Evolutionary conservation across 176 grass and related monocot species (phyloP), one percentile per base, ranked within the genome.

Genomic region (Eremochloa ophiuroides): DNA sequence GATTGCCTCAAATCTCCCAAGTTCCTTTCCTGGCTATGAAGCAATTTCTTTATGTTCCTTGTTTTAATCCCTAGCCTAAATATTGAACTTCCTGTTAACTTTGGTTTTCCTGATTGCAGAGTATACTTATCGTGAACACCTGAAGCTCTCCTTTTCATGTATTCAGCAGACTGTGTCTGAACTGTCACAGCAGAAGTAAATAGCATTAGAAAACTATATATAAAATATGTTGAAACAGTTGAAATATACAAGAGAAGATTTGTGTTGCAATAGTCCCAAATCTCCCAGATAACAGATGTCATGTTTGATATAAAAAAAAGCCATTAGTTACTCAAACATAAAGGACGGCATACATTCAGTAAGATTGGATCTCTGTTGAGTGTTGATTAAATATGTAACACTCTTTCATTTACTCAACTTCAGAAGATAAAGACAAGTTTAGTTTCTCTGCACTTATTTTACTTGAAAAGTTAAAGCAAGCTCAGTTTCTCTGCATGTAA

Each of bases 21-120:
- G 40, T 78, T 89, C 29, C 73, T 89, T 80, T 78, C 44, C 46
- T 30, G 78, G 35, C 88, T 98, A 34, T 4, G 44, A 22, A 79
- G 70, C n/a, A 98, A 79, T 83, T 93, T 95, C 53, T 89, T 89
- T 47, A 75, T 62, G 75, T 91, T 93, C 86, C 90, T 98, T 39
- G 79, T 88, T 71, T 89, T 95, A 56, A 95, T 93, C 40, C 90
- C 95, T 60, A 87, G 50, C 73, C 79, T 91, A 79, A 95, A 98
- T 51, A 89, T 76, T 20, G 69, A 88, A 88, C 82, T 93, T 85
- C 62, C 92, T n/a, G 82, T 68, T 63, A 77, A 59, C 46, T 86
- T 93, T 69, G 26, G 22, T 53, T 84, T 91, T 60, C n/a, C 46
- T 78, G 80, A 75, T 31, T 61, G 46, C 25, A 85, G 82, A 82